Percentiles rank a stretch among this genome's conserved stretches.
Evolutionary conservation across 2,329 filamentous ascomycete species (phyloP).

Genomic region (Botryotinia narcissicola): DNA sequence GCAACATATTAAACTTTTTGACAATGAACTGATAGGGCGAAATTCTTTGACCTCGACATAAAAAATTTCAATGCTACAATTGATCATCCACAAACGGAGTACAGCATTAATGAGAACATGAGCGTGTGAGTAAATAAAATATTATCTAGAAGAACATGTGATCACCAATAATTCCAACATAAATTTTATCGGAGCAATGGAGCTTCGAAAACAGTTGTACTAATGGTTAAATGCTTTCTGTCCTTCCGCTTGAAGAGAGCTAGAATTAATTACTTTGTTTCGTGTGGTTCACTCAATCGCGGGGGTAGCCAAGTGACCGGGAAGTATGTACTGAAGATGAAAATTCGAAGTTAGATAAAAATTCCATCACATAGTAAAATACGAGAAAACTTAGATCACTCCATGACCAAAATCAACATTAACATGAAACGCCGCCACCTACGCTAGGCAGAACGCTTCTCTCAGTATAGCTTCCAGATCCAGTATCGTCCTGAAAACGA

Average conservation of each 20-base stretch:
- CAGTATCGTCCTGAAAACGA: no score
- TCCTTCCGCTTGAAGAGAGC: not conserved
- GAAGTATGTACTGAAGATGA: no score
- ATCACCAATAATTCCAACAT: not conserved
- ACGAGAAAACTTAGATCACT: not conserved
- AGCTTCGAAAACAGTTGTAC: not conserved
- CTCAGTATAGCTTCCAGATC: no score
- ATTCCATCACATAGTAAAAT: not conserved
- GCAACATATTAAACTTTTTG: not conserved
- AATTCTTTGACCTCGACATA: not conserved
- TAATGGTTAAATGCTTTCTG: not conserved
- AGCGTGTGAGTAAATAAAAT: not conserved
- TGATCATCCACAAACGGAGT: not conserved
- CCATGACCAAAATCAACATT: no score
- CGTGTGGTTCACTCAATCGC: not conserved
- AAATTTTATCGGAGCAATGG: not conserved
- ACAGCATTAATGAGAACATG: not conserved
- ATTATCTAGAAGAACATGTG: not conserved
- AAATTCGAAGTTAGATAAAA: not conserved
- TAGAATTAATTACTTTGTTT: not conserved
- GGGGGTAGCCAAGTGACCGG: no score
- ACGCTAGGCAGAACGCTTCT: no score
- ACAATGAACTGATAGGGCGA: not conserved
- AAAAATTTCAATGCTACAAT: not conserved
- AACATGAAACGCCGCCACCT: no score